A percentile compares a stretch with the other conserved stretches of the same genome.
These are phyloP conservation scores for Metschnikowia continentalis DNA, from an alignment of 805 yeast species.

Conservation along the genomic window DNA sequence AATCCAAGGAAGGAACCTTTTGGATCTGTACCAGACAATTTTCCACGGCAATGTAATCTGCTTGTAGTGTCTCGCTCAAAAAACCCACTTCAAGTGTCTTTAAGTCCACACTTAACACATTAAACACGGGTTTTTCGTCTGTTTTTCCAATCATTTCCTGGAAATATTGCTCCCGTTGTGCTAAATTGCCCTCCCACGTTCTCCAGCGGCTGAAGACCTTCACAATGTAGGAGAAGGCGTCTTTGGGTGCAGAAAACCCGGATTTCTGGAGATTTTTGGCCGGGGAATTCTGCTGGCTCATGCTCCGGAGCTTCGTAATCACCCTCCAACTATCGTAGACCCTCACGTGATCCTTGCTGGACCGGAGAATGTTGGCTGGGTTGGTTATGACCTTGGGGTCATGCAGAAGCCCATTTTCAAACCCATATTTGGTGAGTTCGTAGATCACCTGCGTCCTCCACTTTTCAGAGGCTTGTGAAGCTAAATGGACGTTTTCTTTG, in stretches of 20 bases:
- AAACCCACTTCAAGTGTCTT: conserved; percentile 3
- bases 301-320: conserved; percentile 72
- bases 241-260: conserved; percentile 38
- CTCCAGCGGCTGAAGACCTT: conserved; percentile 75
- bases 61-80: not conserved
- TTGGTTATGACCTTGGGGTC: conserved; percentile 90
- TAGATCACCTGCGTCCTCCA: conserved; percentile 40
- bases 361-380: conserved; percentile 76
- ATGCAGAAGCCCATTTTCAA: conserved; percentile 50
- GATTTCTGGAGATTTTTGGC: conserved; percentile 30
- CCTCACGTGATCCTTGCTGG: conserved; percentile 70
- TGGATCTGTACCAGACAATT: conserved; percentile 1
- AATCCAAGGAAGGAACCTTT: not conserved
- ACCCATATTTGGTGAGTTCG: conserved; percentile 36
- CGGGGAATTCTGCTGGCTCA: conserved; percentile 54
- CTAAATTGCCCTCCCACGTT: conserved; percentile 80
- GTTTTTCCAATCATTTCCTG: conserved; percentile 17
- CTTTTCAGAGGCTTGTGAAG: conserved; percentile 11
- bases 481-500: conserved; percentile 14
- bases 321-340: conserved; percentile 86
- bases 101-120: not conserved
- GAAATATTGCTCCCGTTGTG: conserved; percentile 55
- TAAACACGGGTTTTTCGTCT: not conserved
- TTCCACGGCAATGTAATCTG: conserved; percentile 1
- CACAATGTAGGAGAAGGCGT: conserved; percentile 54